Percentiles rank a stretch among this genome's conserved stretches.
phyloP scores from a whole-genome alignment of 75 land plant species.

The Cupressus sempervirens region DNA sequence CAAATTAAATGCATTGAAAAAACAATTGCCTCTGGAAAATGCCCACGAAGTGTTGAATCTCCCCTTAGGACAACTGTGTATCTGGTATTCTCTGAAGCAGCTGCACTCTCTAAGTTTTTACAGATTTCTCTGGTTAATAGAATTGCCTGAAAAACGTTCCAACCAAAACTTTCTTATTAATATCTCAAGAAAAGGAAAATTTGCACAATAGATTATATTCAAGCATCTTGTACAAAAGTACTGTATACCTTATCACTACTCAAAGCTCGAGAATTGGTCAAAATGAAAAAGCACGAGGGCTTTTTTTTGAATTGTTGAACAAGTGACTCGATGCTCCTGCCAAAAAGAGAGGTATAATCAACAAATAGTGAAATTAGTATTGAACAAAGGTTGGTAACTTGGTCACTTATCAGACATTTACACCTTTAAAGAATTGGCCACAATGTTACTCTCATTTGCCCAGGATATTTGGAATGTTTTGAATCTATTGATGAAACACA shows the following conservation, averaged over 20 bases:
- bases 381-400: neutral
- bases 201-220: neutral
- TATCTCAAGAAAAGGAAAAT: neutral
- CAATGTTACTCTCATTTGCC: neutral
- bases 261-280: conserved; percentile 89
- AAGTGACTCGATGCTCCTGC: conserved; percentile 73
- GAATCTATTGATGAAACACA: neutral
- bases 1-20: neutral
- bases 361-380: neutral
- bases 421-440: neutral
- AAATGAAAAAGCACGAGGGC: conserved; percentile 85
- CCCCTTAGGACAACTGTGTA: conserved; percentile 94
- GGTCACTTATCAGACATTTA: neutral
- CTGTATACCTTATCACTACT: conserved; percentile 75
- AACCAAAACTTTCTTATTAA: neutral
- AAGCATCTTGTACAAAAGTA: neutral
- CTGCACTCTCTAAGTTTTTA: conserved; percentile 61
- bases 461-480: neutral
- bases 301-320: conserved; percentile 63
- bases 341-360: neutral
- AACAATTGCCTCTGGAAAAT: conserved; percentile 85
- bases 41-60: conserved; percentile 98
- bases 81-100: conserved; percentile 38
- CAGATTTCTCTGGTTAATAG: conserved; percentile 71
- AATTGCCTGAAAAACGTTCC: conserved; percentile 51